phyloP scores from a whole-genome alignment of 2,329 filamentous ascomycete genomes.

The Sarocladium oryzae region DNA sequence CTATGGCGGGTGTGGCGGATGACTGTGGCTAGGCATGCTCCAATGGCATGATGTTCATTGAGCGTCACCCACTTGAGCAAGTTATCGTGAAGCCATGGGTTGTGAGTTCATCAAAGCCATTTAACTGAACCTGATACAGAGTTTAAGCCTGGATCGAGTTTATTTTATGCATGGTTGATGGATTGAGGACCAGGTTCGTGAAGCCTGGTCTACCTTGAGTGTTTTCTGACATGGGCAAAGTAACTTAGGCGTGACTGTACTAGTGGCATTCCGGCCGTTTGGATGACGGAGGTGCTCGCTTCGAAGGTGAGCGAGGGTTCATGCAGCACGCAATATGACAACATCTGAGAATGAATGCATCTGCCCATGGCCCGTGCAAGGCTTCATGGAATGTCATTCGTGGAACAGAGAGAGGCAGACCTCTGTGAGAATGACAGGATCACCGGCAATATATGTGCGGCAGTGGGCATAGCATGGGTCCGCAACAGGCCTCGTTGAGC shows the following conservation, averaged over 20 bases:
- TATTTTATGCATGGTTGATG: background rate
- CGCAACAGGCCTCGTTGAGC: background rate
- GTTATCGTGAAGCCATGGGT: background rate
- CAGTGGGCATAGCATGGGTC: background rate
- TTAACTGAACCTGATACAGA: background rate
- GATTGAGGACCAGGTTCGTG: background rate
- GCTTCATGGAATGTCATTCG: slow-evolving; percentile 2
- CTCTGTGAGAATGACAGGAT: slow-evolving; percentile 2
- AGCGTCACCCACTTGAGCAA: no score
- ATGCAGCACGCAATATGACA: background rate
- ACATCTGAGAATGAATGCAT: background rate
- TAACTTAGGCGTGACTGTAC: background rate
- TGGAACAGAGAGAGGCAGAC: background rate
- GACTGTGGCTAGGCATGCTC: background rate
- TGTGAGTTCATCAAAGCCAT: background rate
- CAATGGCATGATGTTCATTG: no score
- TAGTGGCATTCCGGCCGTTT: background rate
- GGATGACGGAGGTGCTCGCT: background rate
- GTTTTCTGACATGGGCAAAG: background rate
- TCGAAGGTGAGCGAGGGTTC: background rate
- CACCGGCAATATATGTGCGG: background rate
- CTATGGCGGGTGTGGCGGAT: slow-evolving; percentile 10
- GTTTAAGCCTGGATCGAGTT: background rate
- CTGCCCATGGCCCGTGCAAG: background rate
- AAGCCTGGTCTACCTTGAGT: background rate